Evolutionary conservation across 23 red algal genomes (phyloP), one percentile per base, ranked within the genome.

Genomic region (Gracilaria gracilis): DNA sequence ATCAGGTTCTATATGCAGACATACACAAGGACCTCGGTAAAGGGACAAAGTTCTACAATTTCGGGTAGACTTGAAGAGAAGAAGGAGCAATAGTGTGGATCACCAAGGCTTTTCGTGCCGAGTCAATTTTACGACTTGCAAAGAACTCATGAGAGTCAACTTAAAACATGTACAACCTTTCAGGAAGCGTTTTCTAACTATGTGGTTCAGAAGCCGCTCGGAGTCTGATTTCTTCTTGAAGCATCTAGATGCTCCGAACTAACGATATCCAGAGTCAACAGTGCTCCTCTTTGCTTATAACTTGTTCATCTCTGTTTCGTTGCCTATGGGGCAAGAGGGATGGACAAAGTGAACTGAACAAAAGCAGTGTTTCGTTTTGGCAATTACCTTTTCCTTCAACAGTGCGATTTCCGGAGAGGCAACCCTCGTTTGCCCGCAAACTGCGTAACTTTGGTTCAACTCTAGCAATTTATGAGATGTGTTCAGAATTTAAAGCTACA

Each of bases 1-100:
- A 77, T 99, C 86, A 84, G 86, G 19, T 99, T 99, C 89, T 99
- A 96, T 61, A 9, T 95, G 21, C 81, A 99, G n/a, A 99, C 97
- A 0, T 99, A 99, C 85, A 93, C 69, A 36, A 95, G 57, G 81
- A 39, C 75, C 14, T 20, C 64, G 0, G 32, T 69, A 2, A 69
- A 69, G 11, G 64, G 32, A 37, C 64, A 32, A 32, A 34, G 33
- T 20, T 69, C 64, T 37, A 28, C 64, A 36, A 32, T 42, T 50
- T 46, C 38, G 5, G 72, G 21, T 31, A 46, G 27, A 28, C 4
- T 20, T 4, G 72, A 77, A 50, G 46, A 24, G 23, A 77, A 77
- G 42, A 77, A 77, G 72, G 72, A 46, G 40, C 38, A 77, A 48
- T 77, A 40, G 20, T 44, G 7, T 16, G 5, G 4, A n/a, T 0